A percentile compares a stretch with the other conserved stretches of the same genome.
Evolutionary conservation across 352 stramenopile genomes (phyloP).

Genomic region (Phytophthora ramorum): DNA sequence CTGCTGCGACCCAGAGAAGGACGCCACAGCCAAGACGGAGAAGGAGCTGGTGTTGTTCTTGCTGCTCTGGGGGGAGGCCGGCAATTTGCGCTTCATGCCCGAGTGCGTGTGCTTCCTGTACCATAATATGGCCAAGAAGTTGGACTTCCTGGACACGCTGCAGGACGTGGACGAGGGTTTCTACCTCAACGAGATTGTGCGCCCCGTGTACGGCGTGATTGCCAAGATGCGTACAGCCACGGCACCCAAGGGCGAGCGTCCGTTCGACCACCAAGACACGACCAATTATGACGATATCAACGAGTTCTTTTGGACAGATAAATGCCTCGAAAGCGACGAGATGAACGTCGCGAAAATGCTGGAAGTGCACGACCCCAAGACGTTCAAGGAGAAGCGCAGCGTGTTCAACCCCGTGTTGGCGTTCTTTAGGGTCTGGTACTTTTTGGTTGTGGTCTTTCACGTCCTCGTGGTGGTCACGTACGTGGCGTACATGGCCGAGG

Average conservation of each 20-base stretch:
- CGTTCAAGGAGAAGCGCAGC: conserved; percentile 88
- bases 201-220: conserved; percentile 81
- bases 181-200: conserved; percentile 74
- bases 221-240: conserved; percentile 72
- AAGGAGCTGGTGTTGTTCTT: conserved; percentile 84
- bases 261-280: conserved; percentile 81
- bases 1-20: conserved; percentile 57
- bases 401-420: conserved; percentile 86
- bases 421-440: conserved; percentile 88
- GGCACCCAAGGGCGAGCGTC: conserved; percentile 44
- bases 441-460: conserved; percentile 80
- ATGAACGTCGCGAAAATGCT: conserved; percentile 71
- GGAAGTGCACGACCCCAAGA: conserved; percentile 76
- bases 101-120: conserved; percentile 92
- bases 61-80: conserved; percentile 84
- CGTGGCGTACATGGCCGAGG: conserved; percentile 71
- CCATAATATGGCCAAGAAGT: conserved; percentile 75
- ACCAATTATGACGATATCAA: conserved; percentile 92
- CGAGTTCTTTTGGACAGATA: conserved; percentile 86
- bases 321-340: conserved; percentile 78
- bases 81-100: conserved; percentile 89
- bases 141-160: conserved; percentile 66
- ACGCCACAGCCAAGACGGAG: conserved; percentile 56
- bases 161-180: conserved; percentile 57
- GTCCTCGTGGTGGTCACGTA: conserved; percentile 71